Evolutionary conservation across 164 flowering plant species (phyloP).

Genomic region (Tetrastigma voinierianum): DNA sequence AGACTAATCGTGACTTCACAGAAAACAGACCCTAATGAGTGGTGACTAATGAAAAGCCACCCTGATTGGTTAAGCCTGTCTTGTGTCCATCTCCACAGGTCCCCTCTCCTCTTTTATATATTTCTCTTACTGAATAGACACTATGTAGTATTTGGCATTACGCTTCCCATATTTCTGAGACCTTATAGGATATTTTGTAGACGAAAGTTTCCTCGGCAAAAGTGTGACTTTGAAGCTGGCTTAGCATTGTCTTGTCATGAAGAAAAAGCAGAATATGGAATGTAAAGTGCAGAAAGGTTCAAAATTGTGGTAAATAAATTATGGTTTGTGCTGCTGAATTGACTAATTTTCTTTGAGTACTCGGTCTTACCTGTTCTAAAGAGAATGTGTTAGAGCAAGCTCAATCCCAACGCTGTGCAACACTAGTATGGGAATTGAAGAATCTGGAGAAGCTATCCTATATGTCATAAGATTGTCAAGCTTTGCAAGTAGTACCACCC

Average conservation of each 20-base stretch:
- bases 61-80: no score
- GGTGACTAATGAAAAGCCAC: no score
- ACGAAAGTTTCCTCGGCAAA: slow-evolving; percentile 22
- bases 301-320: slow-evolving; percentile 17
- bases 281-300: no score
- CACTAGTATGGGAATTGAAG: slow-evolving; percentile 6
- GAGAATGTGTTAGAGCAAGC: slow-evolving; percentile 32
- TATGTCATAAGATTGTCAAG: slow-evolving; percentile 29
- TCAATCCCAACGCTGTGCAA: slow-evolving; percentile 14
- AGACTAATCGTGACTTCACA: no score
- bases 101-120: no score
- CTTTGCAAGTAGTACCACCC: slow-evolving; percentile 4
- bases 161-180: no score
- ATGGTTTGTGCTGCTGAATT: slow-evolving; percentile 22
- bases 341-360: slow-evolving; percentile 15
- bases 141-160: no score
- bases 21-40: no score
- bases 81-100: no score
- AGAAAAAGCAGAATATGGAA: no score
- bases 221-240: slow-evolving; percentile 24
- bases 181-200: slow-evolving; percentile 7
- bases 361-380: slow-evolving; percentile 12
- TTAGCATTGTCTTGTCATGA: no score
- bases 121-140: no score
- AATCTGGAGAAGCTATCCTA: slow-evolving; percentile 39